Evolutionary conservation across 345 rosid genomes (phyloP).

Genomic region (Draba incana): DNA sequence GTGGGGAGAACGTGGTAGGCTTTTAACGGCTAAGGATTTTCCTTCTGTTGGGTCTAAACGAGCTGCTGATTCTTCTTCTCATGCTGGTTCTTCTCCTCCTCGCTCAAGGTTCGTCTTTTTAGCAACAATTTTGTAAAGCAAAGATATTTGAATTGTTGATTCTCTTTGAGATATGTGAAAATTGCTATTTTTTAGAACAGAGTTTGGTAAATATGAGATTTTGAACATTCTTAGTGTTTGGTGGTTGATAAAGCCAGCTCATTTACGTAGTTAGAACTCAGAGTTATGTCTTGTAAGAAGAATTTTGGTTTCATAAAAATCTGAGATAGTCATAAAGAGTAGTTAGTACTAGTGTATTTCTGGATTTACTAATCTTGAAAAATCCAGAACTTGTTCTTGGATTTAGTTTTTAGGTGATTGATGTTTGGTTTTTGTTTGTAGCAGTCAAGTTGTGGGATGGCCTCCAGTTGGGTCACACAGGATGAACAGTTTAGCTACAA

Average conservation of each 20-base stretch:
- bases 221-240: not conserved
- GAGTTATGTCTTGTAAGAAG: too few relatives aligned
- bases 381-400: conserved; percentile 4
- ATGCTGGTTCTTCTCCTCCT: conserved; percentile 69
- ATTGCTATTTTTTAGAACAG: conserved; percentile 17
- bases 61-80: conserved; percentile 68
- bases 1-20: conserved; percentile 80
- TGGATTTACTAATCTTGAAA: too few relatives aligned
- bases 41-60: conserved; percentile 71
- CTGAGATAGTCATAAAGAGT: too few relatives aligned
- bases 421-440: conserved; percentile 33
- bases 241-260: not conserved
- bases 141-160: not conserved
- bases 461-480: conserved; percentile 81
- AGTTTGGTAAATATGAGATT: not conserved
- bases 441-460: conserved; percentile 95
- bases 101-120: conserved; percentile 51
- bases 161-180: conserved; percentile 13
- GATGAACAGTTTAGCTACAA: conserved; percentile 77
- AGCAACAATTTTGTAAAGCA: not conserved
- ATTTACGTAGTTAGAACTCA: not conserved
- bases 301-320: too few relatives aligned
- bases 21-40: conserved; percentile 75
- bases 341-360: too few relatives aligned
- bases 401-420: not conserved